phyloP scores from a whole-genome alignment of 2,329 filamentous ascomycete genomes.

The Juglanconis sp. region DNA sequence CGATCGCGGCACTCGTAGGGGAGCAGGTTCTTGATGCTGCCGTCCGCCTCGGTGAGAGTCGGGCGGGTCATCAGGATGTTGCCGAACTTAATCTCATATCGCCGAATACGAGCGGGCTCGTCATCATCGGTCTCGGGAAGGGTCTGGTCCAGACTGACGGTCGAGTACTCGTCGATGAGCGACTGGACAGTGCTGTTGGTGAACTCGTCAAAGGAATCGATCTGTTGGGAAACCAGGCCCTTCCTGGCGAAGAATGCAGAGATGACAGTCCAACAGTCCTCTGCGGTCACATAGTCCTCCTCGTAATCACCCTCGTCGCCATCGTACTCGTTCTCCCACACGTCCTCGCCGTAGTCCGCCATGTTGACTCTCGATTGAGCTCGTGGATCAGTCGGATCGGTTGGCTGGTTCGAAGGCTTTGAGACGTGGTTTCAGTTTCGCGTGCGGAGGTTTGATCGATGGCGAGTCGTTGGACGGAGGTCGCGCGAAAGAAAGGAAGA shows the following conservation, averaged over 20 bases:
- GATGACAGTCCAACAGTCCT: slow-evolving; percentile 98
- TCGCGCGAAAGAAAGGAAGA: background rate
- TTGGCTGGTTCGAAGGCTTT: background rate
- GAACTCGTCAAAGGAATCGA: slow-evolving; percentile 98
- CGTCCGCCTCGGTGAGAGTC: slow-evolving; percentile 89
- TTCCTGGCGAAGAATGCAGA: slow-evolving; percentile 95
- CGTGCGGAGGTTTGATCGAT: background rate
- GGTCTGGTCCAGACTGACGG: slow-evolving; percentile 90
- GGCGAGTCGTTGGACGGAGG: background rate
- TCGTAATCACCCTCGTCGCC: slow-evolving; percentile 67
- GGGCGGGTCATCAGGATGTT: slow-evolving; percentile 85
- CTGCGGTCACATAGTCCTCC: slow-evolving; percentile 76
- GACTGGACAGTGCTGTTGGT: slow-evolving; percentile 92
- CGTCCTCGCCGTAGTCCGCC: slow-evolving; percentile 54
- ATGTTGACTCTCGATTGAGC: slow-evolving; percentile 32
- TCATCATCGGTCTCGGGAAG: slow-evolving; percentile 74
- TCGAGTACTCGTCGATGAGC: slow-evolving; percentile 86
- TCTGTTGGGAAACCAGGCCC: slow-evolving; percentile 93
- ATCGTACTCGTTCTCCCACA: slow-evolving; percentile 37
- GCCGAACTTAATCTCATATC: slow-evolving; percentile 94
- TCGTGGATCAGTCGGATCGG: background rate
- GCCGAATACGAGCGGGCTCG: slow-evolving; percentile 77
- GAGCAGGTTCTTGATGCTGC: slow-evolving; percentile 77
- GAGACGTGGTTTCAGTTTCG: background rate
- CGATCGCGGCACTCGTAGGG: slow-evolving; percentile 94